These are phyloP conservation scores for Nicotiana tabacum DNA, from an alignment of 257 asterid genomes.

Conservation along the genomic window DNA sequence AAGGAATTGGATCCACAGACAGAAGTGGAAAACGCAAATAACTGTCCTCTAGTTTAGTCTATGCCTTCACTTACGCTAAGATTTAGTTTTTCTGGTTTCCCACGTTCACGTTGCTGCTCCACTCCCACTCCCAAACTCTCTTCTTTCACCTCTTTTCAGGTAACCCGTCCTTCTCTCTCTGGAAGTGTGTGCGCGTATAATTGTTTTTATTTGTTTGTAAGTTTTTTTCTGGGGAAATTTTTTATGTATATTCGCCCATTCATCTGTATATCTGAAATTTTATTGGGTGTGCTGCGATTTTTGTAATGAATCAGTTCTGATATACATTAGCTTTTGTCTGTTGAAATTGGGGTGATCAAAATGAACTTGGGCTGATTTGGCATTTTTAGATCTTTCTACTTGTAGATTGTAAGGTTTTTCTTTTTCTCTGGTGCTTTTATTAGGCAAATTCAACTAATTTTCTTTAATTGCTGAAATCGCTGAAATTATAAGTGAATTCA, in stretches of 20 bases:
- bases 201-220: too few relatives aligned
- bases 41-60: neutral
- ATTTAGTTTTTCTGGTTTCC: neutral
- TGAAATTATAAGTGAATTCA: too few relatives aligned
- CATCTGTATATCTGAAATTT: neutral
- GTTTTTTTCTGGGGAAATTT: too few relatives aligned
- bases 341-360: too few relatives aligned
- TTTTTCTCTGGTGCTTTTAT: too few relatives aligned
- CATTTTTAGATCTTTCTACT: neutral
- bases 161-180: neutral
- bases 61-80: neutral
- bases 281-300: neutral
- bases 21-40: neutral
- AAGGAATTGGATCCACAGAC: conserved; percentile 24
- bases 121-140: neutral
- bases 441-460: too few relatives aligned
- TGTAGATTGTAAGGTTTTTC: neutral
- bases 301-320: neutral
- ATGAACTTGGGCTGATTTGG: neutral
- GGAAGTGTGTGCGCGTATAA: too few relatives aligned
- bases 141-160: neutral
- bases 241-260: too few relatives aligned
- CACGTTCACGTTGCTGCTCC: neutral
- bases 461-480: too few relatives aligned
- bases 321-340: neutral